Evolutionary conservation across 257 asterid species (phyloP).

Genomic region (Nicotiana noctiflora): DNA sequence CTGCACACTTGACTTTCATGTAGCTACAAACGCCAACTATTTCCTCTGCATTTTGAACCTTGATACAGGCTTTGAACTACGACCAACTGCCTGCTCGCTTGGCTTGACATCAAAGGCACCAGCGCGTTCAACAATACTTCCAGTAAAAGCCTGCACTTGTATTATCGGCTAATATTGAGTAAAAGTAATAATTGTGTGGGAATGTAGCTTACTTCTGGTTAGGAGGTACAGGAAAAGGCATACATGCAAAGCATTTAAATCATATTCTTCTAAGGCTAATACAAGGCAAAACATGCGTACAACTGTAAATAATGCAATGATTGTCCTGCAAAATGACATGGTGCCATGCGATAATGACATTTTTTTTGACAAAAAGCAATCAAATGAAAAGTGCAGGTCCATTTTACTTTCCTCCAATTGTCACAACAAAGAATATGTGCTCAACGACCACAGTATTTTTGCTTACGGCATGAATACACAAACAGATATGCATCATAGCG

Average conservation of each 20-base stretch:
- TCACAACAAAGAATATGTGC: background rate
- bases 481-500: too few species aligned
- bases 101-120: constrained; percentile 31
- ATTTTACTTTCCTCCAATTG: too few species aligned
- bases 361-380: background rate
- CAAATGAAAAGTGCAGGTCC: background rate
- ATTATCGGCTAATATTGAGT: background rate
- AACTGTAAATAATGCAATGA: too few species aligned
- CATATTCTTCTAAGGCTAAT: too few species aligned
- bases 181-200: background rate
- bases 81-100: constrained; percentile 26
- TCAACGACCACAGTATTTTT: too few species aligned
- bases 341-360: background rate
- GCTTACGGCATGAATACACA: too few species aligned
- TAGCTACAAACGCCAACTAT: background rate
- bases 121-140: constrained; percentile 58
- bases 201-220: background rate
- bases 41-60: constrained; percentile 75
- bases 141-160: constrained; percentile 49
- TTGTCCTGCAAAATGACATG: too few species aligned
- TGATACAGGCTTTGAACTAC: constrained; percentile 60
- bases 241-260: too few species aligned
- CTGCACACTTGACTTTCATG: background rate
- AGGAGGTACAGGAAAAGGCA: background rate
- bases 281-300: too few species aligned